Percentiles rank a stretch among this genome's conserved stretches.
Evolutionary conservation across 495 filamentous ascomycete species (phyloP).

Genomic region (Aspergillus coremiiformis): DNA sequence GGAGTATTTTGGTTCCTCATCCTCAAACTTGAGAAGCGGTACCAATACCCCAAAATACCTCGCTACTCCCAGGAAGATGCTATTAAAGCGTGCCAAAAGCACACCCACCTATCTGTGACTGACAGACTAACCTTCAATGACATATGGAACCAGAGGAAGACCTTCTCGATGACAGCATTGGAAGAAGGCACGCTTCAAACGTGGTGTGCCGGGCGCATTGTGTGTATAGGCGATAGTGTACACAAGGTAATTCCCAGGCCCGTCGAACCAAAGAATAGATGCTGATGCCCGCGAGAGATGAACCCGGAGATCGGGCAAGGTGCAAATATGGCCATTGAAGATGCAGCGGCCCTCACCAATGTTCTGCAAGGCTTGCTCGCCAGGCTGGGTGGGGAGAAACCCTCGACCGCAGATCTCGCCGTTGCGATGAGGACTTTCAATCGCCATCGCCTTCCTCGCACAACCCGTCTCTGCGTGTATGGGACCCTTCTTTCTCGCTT

Average conservation of each 20-base stretch:
- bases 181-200: conserved; percentile 15
- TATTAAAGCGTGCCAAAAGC: neutral
- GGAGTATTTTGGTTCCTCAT: conserved; percentile 27
- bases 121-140: conserved; percentile 12
- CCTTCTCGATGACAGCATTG: conserved; percentile 9
- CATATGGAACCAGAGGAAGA: conserved; percentile 9
- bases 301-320: conserved; percentile 22
- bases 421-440: neutral
- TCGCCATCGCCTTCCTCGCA: neutral
- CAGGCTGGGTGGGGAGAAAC: neutral
- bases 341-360: conserved; percentile 13
- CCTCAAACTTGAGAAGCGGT: conserved; percentile 31
- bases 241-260: conserved; percentile 17
- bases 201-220: conserved; percentile 17
- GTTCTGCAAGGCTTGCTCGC: neutral
- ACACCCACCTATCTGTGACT: conserved; percentile 2
- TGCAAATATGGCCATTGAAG: conserved; percentile 22
- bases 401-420: neutral
- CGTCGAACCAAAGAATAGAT: neutral
- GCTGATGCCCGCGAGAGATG: conserved; percentile 8
- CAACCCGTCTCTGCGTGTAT: neutral
- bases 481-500: neutral
- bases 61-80: conserved; percentile 21
- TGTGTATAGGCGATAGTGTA: conserved; percentile 19
- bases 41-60: conserved; percentile 27